Conservation (phyloP, 2,329 filamentous ascomycete genomes). For the Thermothelomyces thermophilus region DNA sequence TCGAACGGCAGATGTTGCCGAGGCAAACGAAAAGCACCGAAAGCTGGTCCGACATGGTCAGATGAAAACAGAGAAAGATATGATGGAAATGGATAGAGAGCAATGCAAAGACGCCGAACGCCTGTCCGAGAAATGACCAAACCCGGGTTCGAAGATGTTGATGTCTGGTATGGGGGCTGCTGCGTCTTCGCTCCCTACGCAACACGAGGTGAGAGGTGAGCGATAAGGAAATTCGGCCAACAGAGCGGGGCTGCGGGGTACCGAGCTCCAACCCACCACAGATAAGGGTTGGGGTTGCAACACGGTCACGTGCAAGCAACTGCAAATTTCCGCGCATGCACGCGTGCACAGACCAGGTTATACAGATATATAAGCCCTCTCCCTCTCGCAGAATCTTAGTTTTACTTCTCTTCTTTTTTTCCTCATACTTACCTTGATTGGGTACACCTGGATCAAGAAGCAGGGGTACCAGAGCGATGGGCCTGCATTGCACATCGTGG, state of each 20-base stretch:
- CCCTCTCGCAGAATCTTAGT: constrained; percentile 7
- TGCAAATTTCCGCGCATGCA: constrained; percentile 6
- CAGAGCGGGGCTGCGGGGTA: background rate
- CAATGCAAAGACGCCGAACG: background rate
- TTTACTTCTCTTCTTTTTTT: constrained; percentile 19
- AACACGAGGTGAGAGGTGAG: too few species aligned
- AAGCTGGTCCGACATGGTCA: constrained; percentile 34
- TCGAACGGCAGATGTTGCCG: constrained; percentile 89
- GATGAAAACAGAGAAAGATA: too few species aligned
- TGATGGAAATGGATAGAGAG: background rate
- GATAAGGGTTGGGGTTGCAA: constrained; percentile 8
- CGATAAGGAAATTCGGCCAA: background rate
- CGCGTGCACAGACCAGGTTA: constrained; percentile 15
- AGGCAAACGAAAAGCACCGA: constrained; percentile 93
- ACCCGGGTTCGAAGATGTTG: background rate
- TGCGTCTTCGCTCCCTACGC: too few species aligned
- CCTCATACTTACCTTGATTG: constrained; percentile 27
- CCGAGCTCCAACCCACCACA: too few species aligned
- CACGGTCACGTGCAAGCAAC: constrained; percentile 3
- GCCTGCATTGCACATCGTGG: constrained; percentile 27
- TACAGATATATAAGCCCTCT: constrained; percentile 8
- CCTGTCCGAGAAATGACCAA: background rate
- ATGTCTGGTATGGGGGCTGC: too few species aligned
- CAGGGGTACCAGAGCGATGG: constrained; percentile 19
- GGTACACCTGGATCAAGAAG: constrained; percentile 21